phyloP scores from a whole-genome alignment of 495 filamentous ascomycete genomes.

The Annulohypoxylon bovei region DNA sequence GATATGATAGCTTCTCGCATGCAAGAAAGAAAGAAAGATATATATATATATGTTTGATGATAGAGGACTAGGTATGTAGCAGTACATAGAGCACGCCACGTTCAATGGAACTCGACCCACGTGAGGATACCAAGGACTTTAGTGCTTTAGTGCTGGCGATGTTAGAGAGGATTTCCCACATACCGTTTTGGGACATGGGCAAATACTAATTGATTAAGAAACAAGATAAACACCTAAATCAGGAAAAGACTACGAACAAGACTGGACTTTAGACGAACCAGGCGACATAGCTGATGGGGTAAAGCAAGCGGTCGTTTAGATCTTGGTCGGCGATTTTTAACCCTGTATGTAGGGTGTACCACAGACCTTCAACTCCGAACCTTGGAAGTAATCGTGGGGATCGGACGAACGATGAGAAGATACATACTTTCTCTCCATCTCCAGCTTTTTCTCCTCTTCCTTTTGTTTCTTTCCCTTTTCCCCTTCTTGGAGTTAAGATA shows the following conservation, averaged over 20 bases:
- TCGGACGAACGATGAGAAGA: constrained; percentile 25
- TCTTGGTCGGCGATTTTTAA: constrained; percentile 43
- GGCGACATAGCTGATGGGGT: constrained; percentile 17
- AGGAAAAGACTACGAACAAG: constrained; percentile 22
- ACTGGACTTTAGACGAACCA: constrained; percentile 21
- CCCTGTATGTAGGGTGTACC: constrained; percentile 32
- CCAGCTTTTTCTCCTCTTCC: background rate
- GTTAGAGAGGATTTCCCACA: constrained; percentile 15
- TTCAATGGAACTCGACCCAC: constrained; percentile 36
- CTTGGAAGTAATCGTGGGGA: constrained; percentile 8
- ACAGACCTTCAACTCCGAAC: constrained; percentile 28
- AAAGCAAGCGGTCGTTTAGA: constrained; percentile 24
- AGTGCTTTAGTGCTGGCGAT: constrained; percentile 19
- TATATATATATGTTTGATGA: background rate
- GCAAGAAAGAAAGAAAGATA: constrained; percentile 16
- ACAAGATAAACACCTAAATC: constrained; percentile 28
- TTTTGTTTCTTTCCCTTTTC: background rate
- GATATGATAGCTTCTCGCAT: constrained; percentile 8
- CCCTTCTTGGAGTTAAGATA: background rate
- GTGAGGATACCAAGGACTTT: constrained; percentile 29
- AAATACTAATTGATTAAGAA: constrained; percentile 37
- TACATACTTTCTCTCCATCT: background rate
- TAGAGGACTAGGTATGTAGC: background rate
- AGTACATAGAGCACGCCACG: constrained; percentile 27
- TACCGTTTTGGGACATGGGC: constrained; percentile 27